Base-by-base conservation (phyloP, 139 green algal genomes). In the Astrephomene gubernaculifera region DNA sequence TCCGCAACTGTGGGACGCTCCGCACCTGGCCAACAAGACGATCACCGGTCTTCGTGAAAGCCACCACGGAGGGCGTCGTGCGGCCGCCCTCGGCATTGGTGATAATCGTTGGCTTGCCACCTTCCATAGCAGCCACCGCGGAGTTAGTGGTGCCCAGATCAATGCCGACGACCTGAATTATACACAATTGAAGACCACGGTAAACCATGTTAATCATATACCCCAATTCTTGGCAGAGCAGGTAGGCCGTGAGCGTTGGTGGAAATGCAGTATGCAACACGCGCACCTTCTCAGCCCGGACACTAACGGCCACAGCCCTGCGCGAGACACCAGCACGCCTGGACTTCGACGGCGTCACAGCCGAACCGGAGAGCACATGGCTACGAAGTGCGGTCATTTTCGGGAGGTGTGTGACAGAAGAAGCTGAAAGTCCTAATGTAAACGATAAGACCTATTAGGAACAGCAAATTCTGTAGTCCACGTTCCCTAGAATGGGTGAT, bases 41-140 rank as follows among this genome's bases (percentile, higher is more conserved):
- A 84, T 99, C 97, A 4, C 97, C 97, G 0, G 90, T 91, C 86
- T 98, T 97, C 31, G 95, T 98, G 91, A 95, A 99, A 2, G 98
- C 97, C 9, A 99, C 97, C 1, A 99, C 98, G 8, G 96, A 99
- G 4, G 97, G 97, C 0, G 97, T 99, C 22, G 98, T 99, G 80
- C 97, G 94, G 49, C 93, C 93, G 78, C 97, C 98, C 93, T 99
- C 98, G 24, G 96, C 95, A 88, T 99, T 99, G 73, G 96, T 98
- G 81, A 99, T 95, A 84, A 99, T 99, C 14, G 96, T 99, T 60
- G 96, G 94, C 92, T 98, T 98, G 79, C 95, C 95, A 75, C 96
- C 97, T 91, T 98, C 94, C 94, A 98, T 97, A 29, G 94, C 95
- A 31, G 96, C 97, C 36, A 98, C 96, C 25, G 96, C 96, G 14